Conservation (phyloP, 148 eudicot species). For the Limonium bicolor region DNA sequence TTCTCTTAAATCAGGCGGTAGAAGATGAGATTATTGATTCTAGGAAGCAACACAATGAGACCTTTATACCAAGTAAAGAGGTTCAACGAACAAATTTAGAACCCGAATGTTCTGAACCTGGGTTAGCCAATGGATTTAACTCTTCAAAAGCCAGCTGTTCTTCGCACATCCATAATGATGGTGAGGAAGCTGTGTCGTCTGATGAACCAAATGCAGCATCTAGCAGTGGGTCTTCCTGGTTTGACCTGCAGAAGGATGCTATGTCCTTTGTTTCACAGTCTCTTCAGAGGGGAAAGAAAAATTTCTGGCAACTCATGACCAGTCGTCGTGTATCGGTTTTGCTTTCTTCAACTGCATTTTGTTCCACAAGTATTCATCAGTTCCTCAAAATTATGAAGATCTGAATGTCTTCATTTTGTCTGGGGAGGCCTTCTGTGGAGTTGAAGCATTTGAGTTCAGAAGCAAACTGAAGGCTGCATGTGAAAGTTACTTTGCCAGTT, state of each 20-base stretch:
- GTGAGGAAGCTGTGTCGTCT: slow-evolving; percentile 19
- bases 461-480: slow-evolving; percentile 68
- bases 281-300: slow-evolving; percentile 67
- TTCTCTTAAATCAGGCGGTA: slow-evolving; percentile 15
- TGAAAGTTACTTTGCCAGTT: slow-evolving; percentile 61
- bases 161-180: slow-evolving; percentile 8
- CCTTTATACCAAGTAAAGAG: slow-evolving; percentile 12
- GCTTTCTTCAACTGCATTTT: slow-evolving; percentile 78
- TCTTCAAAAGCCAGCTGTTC: slow-evolving; percentile 23
- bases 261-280: slow-evolving; percentile 63
- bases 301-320: slow-evolving; percentile 81
- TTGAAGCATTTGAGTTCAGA: slow-evolving; percentile 72
- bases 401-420: slow-evolving; percentile 60
- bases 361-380: slow-evolving; percentile 89
- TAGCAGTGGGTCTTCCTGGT: slow-evolving; percentile 80
- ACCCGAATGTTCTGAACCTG: slow-evolving; percentile 13
- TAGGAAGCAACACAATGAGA: slow-evolving; percentile 16
- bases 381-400: slow-evolving; percentile 85
- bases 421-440: slow-evolving; percentile 91
- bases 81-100: slow-evolving; percentile 14
- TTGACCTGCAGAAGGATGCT: slow-evolving; percentile 82
- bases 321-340: slow-evolving; percentile 82
- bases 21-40: slow-evolving; percentile 12
- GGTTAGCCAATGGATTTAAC: slow-evolving; percentile 13
- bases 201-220: slow-evolving; percentile 41